A percentile compares a stretch with the other conserved stretches of the same genome.
Conservation (phyloP, 768 basidiomycete species). For the Suillus hirtellus region DNA sequence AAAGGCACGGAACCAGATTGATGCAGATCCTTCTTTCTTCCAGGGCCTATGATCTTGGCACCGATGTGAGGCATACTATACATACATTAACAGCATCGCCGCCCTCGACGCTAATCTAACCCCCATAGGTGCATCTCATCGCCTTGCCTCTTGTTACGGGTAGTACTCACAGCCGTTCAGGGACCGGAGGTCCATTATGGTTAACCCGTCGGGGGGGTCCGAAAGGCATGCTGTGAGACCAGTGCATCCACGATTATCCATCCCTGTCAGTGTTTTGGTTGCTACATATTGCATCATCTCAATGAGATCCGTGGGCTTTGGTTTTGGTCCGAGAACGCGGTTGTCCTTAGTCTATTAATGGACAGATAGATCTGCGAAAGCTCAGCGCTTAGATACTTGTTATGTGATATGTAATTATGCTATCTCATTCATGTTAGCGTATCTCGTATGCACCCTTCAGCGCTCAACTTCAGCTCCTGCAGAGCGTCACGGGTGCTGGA, state of each 20-base stretch:
- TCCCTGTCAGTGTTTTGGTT: slow-evolving; percentile 25
- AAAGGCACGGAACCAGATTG: slow-evolving; percentile 61
- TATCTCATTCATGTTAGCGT: not conserved
- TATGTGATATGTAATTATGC: not conserved
- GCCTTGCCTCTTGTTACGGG: not conserved
- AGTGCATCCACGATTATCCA: slow-evolving; percentile 30
- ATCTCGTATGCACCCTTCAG: not conserved
- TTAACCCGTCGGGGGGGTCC: slow-evolving; percentile 6
- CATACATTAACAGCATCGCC: not conserved
- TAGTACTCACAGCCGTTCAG: slow-evolving; percentile 8
- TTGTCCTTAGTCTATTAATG: slow-evolving; percentile 12
- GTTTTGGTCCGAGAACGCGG: not conserved
- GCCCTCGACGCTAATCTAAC: not conserved
- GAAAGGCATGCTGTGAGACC: slow-evolving; percentile 9
- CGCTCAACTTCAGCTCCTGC: not conserved
- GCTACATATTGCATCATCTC: slow-evolving; percentile 24
- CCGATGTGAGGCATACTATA: not conserved
- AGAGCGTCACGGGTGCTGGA: too few species aligned
- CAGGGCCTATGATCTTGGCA: slow-evolving; percentile 47
- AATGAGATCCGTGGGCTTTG: slow-evolving; percentile 22
- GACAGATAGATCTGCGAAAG: slow-evolving; percentile 4
- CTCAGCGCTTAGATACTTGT: not conserved
- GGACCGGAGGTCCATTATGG: slow-evolving; percentile 8
- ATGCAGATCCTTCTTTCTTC: slow-evolving; percentile 65
- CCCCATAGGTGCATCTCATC: not conserved